Percentiles rank a stretch among this genome's conserved stretches.
Conservation (phyloP, 2,329 filamentous ascomycete species). For the Epichloe bromicola region DNA sequence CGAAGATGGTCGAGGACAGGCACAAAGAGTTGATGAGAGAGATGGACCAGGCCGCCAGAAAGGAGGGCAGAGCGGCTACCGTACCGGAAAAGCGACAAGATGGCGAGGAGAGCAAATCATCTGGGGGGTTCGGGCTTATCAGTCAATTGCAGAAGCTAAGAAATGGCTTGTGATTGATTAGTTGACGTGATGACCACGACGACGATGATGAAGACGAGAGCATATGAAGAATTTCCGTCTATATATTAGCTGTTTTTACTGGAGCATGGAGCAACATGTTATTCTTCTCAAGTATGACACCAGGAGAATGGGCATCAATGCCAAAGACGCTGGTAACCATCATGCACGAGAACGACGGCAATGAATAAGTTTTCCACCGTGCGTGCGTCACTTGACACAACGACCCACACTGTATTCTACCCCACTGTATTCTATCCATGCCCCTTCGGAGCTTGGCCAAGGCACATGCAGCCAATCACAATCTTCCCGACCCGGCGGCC, state of each 20-base stretch:
- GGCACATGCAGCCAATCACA: constrained; percentile 5
- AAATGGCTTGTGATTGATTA: constrained; percentile 34
- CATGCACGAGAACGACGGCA: neutral
- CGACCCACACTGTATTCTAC: neutral
- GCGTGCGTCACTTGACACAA: neutral
- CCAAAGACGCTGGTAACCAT: too few species aligned
- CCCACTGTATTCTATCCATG: neutral
- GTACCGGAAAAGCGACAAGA: constrained; percentile 14
- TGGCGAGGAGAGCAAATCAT: constrained; percentile 27
- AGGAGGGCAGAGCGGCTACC: constrained; percentile 20
- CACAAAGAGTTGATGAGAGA: constrained; percentile 41
- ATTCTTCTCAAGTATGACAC: too few species aligned
- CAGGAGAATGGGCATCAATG: too few species aligned
- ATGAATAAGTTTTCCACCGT: neutral
- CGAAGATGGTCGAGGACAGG: constrained; percentile 70
- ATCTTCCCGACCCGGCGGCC: neutral
- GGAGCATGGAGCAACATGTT: too few species aligned
- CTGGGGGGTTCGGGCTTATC: constrained; percentile 45
- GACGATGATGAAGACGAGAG: neutral
- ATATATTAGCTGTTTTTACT: neutral
- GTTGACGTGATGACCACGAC: neutral
- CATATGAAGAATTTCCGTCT: neutral
- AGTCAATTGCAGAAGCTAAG: constrained; percentile 50
- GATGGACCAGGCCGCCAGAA: constrained; percentile 29
- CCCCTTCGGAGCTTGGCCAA: neutral